phyloP scores from a whole-genome alignment of 1,139 yeast genomes.

The Taiozyma sp. region DNA sequence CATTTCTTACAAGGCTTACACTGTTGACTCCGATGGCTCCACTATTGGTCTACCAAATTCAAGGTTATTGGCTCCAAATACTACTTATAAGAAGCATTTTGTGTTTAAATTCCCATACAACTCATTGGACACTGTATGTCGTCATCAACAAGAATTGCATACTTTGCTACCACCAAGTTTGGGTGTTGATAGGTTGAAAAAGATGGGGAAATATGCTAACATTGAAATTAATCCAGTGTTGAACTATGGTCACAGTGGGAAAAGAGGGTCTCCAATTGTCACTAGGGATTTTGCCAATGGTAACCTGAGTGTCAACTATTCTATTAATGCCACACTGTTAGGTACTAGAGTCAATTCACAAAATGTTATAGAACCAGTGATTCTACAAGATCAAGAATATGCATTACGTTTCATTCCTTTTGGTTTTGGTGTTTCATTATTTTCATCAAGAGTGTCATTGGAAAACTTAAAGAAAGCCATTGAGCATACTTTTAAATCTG shows the following conservation, averaged over 20 bases:
- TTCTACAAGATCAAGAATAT: slow-evolving; percentile 21
- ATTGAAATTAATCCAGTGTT: slow-evolving; percentile 27
- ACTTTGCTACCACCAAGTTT: slow-evolving; percentile 60
- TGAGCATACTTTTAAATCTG: slow-evolving; percentile 14
- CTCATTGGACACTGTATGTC: slow-evolving; percentile 53
- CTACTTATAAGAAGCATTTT: slow-evolving; percentile 56
- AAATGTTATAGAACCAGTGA: background rate
- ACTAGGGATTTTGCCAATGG: slow-evolving; percentile 31
- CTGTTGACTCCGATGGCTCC: slow-evolving; percentile 45
- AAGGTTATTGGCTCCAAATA: slow-evolving; percentile 45
- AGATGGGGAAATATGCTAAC: slow-evolving; percentile 28
- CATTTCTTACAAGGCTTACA: slow-evolving; percentile 39
- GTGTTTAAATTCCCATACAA: slow-evolving; percentile 58
- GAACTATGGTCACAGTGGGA: slow-evolving; percentile 37
- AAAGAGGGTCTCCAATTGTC: slow-evolving; percentile 34
- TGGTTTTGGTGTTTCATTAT: slow-evolving; percentile 26
- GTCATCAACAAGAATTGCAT: slow-evolving; percentile 49
- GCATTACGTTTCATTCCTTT: slow-evolving; percentile 33
- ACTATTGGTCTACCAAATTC: slow-evolving; percentile 48
- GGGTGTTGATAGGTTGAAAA: slow-evolving; percentile 46
- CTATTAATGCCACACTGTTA: slow-evolving; percentile 21
- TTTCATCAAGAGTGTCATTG: slow-evolving; percentile 13
- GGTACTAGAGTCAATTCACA: slow-evolving; percentile 7
- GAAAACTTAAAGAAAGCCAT: slow-evolving; percentile 9
- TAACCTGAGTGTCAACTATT: slow-evolving; percentile 27